A percentile compares a stretch with the other conserved stretches of the same genome.
These are phyloP conservation scores for Mucor irregularis DNA, from an alignment of 371 early-diverging fungal genomes.

Conservation along the genomic window DNA sequence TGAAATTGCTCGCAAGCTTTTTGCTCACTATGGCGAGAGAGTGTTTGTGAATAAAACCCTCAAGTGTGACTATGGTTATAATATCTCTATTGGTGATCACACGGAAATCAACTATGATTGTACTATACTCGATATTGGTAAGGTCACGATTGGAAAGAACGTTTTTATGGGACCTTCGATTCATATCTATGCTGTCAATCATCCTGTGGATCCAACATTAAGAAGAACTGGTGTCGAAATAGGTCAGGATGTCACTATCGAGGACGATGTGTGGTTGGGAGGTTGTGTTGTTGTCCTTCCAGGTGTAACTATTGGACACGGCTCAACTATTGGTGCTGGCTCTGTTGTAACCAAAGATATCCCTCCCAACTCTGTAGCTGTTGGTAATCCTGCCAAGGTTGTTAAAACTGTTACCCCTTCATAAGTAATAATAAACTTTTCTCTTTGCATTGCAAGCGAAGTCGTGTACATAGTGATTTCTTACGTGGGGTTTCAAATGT, in stretches of 20 bases:
- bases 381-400: slow-evolving; percentile 82
- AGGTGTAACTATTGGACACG: slow-evolving; percentile 83
- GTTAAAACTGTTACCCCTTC: slow-evolving; percentile 28
- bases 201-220: slow-evolving; percentile 62
- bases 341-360: slow-evolving; percentile 80
- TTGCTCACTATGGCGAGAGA: slow-evolving; percentile 53
- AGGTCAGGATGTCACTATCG: slow-evolving; percentile 48
- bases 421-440: not conserved
- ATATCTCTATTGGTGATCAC: slow-evolving; percentile 67
- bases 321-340: slow-evolving; percentile 61
- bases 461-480: too few species aligned
- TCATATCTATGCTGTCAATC: slow-evolving; percentile 75
- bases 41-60: slow-evolving; percentile 66
- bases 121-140: slow-evolving; percentile 66
- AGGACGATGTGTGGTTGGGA: slow-evolving; percentile 74
- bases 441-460: too few species aligned
- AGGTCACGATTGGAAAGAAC: slow-evolving; percentile 66
- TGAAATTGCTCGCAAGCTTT: slow-evolving; percentile 46
- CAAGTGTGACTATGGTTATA: slow-evolving; percentile 72
- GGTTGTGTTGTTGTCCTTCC: slow-evolving; percentile 73
- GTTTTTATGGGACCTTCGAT: slow-evolving; percentile 78
- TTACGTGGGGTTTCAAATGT: too few species aligned
- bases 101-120: slow-evolving; percentile 72
- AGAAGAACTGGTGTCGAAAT: slow-evolving; percentile 31
- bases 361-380: slow-evolving; percentile 69